Evolutionary conservation across 148 eudicot species (phyloP), one percentile per base, ranked within the genome.

Genomic region (Rheum nobile): DNA sequence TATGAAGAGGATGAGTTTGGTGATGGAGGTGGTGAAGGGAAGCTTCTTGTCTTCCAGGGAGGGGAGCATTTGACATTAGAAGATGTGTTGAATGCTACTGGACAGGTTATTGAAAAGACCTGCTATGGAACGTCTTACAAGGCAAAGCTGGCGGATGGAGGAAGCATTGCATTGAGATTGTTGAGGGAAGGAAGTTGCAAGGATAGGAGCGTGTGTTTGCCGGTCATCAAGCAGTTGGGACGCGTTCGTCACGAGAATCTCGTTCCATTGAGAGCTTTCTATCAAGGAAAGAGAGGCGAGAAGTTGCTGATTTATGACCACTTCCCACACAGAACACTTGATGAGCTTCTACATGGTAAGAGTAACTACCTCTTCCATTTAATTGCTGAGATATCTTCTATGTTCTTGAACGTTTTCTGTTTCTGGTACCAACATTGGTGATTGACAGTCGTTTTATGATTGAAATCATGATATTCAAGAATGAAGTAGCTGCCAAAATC

Each of bases 241-340:
- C 84, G 89, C 14, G 82, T 91, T 79, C 86, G 96, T 3, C 97
- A 94, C 46, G 98, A 94, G 79, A 94, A 90, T 88, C 84, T 94
- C 84, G 87, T 89, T 72, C 91, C 98, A 0, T 73, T 94, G 80
- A 83, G 98, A 79, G 98, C 97, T 55, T 94, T 94, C 57, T 94
- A 94, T 79, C 98, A 91, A 71, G 98, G 98, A 73, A 91, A 86
- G 78, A 85, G 98, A 85, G 98, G 98, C 57, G 98, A 94, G 86
- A 91, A 94, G 89, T 85, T 94, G 76, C 86, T 94, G 68, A 94
- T 94, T 9, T 89, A 88, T 75, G 98, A 94, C 29, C 91, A 89
- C 83, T 84, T 89, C 73, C 90, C 89, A 4, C 87, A 88, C 83
- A 88, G 79, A 74, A 85, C 85, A 42, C 93, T 94, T 39, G 79